phyloP scores from a whole-genome alignment of 1,139 yeast genomes.

The Candida albicans region DNA sequence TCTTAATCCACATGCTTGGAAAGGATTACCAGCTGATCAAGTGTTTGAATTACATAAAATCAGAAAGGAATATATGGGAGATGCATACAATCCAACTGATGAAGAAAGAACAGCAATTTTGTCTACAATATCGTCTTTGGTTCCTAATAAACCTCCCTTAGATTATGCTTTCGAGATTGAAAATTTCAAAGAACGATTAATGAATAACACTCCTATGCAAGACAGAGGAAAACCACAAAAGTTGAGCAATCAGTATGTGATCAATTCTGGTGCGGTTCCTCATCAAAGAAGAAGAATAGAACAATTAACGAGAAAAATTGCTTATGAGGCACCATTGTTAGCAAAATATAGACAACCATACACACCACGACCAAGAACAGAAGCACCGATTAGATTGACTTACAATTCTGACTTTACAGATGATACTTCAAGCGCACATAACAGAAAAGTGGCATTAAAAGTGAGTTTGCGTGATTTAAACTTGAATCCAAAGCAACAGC shows the following conservation, averaged over 20 bases:
- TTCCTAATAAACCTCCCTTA: slow-evolving; percentile 34
- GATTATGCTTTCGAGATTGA: slow-evolving; percentile 48
- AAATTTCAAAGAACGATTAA: slow-evolving; percentile 44
- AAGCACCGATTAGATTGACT: slow-evolving; percentile 63
- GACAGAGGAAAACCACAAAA: slow-evolving; percentile 43
- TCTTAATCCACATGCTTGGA: slow-evolving; percentile 67
- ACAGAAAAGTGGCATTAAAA: slow-evolving; percentile 64
- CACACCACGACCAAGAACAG: slow-evolving; percentile 40
- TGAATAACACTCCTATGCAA: slow-evolving; percentile 45
- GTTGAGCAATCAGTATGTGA: slow-evolving; percentile 40
- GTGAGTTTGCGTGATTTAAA: slow-evolving; percentile 56
- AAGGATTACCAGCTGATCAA: slow-evolving; percentile 62
- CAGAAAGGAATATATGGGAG: slow-evolving; percentile 57
- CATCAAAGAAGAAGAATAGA: slow-evolving; percentile 40
- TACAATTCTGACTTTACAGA: slow-evolving; percentile 76
- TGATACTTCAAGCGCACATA: slow-evolving; percentile 58
- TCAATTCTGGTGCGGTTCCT: slow-evolving; percentile 37
- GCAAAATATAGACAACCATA: slow-evolving; percentile 71
- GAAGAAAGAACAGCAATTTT: slow-evolving; percentile 49
- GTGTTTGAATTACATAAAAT: slow-evolving; percentile 61
- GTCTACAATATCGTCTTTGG: slow-evolving; percentile 40
- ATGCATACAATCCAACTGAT: slow-evolving; percentile 54
- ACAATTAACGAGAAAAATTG: slow-evolving; percentile 73
- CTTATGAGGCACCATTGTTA: slow-evolving; percentile 87
- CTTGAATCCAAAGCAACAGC: slow-evolving; percentile 53